These are phyloP conservation scores for Nigrospora oryzae DNA, from an alignment of 2,329 filamentous ascomycete genomes.

Conservation along the genomic window DNA sequence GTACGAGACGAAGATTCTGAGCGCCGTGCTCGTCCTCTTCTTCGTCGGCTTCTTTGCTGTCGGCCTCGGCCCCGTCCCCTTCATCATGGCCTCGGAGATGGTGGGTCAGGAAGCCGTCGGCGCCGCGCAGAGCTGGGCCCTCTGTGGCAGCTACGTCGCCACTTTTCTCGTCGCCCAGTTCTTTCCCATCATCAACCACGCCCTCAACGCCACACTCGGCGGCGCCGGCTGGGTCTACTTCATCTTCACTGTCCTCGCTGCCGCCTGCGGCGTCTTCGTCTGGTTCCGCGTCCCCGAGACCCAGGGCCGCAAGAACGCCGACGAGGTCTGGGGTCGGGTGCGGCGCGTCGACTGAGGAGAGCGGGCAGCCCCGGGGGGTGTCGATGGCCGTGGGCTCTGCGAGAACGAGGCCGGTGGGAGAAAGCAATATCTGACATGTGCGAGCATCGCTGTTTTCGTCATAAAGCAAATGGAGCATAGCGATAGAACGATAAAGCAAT, in stretches of 20 bases:
- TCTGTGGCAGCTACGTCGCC: constrained; percentile 81
- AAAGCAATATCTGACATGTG: no score
- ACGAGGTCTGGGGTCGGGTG: constrained; percentile 83
- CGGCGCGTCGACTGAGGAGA: constrained; percentile 37
- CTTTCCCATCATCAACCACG: constrained; percentile 79
- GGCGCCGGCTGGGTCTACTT: constrained; percentile 82
- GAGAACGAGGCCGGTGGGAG: no score
- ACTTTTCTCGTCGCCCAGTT: constrained; percentile 93
- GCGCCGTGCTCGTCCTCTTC: constrained; percentile 69
- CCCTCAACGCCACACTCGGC: constrained; percentile 53
- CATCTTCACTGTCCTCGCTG: constrained; percentile 73
- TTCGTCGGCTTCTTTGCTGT: constrained; percentile 90
- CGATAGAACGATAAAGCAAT: no score
- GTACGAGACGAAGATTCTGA: constrained; percentile 62
- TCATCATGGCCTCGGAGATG: constrained; percentile 86
- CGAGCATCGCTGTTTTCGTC: no score
- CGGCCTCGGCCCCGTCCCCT: constrained; percentile 87
- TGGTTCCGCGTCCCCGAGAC: constrained; percentile 75
- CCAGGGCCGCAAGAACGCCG: constrained; percentile 70
- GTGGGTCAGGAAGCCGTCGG: constrained; percentile 87
- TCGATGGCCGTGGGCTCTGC: background rate
- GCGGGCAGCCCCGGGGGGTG: constrained; percentile 6
- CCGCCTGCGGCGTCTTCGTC: constrained; percentile 64
- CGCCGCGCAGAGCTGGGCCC: constrained; percentile 79
- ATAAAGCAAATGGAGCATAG: no score